Percentiles rank a stretch among this genome's conserved stretches.
These are phyloP conservation scores for Tripterygium wilfordii DNA, from an alignment of 177 flowering plant genomes.

Conservation along the genomic window DNA sequence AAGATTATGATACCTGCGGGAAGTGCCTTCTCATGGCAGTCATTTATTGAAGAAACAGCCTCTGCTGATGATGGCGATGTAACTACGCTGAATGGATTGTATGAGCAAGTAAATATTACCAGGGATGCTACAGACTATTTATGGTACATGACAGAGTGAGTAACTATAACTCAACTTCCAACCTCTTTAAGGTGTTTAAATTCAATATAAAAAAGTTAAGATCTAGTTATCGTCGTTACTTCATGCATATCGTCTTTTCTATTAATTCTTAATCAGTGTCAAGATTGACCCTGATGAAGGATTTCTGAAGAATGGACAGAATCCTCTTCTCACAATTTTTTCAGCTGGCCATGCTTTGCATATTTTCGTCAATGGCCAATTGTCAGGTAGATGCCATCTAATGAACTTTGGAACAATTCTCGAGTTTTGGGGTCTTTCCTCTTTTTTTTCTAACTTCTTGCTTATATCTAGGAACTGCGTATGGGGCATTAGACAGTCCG, in stretches of 20 bases:
- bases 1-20: constrained; percentile 39
- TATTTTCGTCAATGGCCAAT: constrained; percentile 77
- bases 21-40: constrained; percentile 59
- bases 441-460: too few species aligned
- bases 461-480: constrained; percentile 77
- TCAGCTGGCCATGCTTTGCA: constrained; percentile 95
- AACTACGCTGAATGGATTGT: constrained; percentile 37
- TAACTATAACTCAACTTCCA: too few species aligned
- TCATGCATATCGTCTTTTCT: too few species aligned
- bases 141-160: constrained; percentile 96
- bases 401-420: too few species aligned
- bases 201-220: too few species aligned
- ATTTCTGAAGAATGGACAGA: constrained; percentile 57
- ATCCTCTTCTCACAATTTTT: constrained; percentile 58
- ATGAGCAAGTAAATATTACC: constrained; percentile 69
- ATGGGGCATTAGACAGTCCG: constrained; percentile 58
- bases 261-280: constrained; percentile 53
- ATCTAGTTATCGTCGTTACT: too few species aligned
- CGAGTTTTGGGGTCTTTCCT: too few species aligned
- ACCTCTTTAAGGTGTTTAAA: too few species aligned
- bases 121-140: constrained; percentile 77
- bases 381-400: constrained; percentile 60
- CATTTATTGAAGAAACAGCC: constrained; percentile 68
- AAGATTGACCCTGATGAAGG: constrained; percentile 48
- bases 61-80: constrained; percentile 36